Conservation (phyloP, 1,284 basidiomycete genomes). For the Polyporus tsugae region DNA sequence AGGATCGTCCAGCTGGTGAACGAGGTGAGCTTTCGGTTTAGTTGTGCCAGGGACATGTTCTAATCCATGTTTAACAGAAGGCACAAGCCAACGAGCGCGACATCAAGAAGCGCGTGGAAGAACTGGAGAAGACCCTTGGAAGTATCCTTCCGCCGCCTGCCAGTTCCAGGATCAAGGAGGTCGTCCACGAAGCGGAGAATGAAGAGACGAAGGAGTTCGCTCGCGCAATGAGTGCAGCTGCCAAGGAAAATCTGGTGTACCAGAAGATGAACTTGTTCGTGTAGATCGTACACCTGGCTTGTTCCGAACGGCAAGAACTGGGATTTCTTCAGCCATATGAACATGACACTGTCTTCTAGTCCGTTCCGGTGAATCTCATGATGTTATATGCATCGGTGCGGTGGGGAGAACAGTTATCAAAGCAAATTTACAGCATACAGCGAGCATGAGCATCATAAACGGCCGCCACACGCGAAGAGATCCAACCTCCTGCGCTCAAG, state of each 20-base stretch:
- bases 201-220: slow-evolving; percentile 6
- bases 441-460: not conserved
- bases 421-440: not conserved
- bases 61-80: not conserved
- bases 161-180: slow-evolving; percentile 6
- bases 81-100: slow-evolving; percentile 18
- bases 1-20: slow-evolving; percentile 15
- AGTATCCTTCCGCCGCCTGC: slow-evolving; percentile 12
- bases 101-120: slow-evolving; percentile 13
- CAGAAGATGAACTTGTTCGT: not conserved
- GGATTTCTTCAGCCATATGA: too few relatives aligned
- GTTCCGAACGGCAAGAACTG: not conserved
- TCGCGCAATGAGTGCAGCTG: not conserved
- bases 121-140: slow-evolving; percentile 14
- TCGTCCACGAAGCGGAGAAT: slow-evolving; percentile 5
- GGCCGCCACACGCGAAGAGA: not conserved
- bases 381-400: not conserved
- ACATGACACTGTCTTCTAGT: not conserved
- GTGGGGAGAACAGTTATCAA: not conserved
- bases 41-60: not conserved
- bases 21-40: slow-evolving; percentile 7
- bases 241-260: slow-evolving; percentile 13
- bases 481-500: slow-evolving; percentile 12
- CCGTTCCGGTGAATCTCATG: not conserved
- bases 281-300: not conserved